Evolutionary conservation across 176 grass and related monocot species (phyloP), one percentile per base, ranked within the genome.

Genomic region (Eragrostis nindensis): DNA sequence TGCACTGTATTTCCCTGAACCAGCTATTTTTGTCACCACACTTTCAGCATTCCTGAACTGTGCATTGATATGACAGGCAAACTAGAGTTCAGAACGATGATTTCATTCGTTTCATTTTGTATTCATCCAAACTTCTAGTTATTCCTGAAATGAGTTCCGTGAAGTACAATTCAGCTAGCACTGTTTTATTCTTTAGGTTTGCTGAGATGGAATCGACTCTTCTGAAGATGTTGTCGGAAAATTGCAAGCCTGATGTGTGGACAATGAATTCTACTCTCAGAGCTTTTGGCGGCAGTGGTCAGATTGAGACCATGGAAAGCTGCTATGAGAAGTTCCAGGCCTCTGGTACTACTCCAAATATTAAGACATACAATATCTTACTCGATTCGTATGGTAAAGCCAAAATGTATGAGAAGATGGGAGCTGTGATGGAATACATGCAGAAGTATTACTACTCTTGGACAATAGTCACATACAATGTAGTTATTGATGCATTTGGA

Each of bases 351-450:
- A 86, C 82, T 36, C 96, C 92, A 40, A 89, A 92, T 47, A 98
- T 93, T 50, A 98, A 93, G 88, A 95, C 96, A 43, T 98, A 91
- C 88, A 98, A 98, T 70, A 98, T 95, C 72, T 84, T 98, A 65
- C 84, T 95, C 15, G 96, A 98, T 81, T 95, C 96, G 0, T 98
- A 93, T 83, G 92, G 96, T 9, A 98, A 98, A 87, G 86, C 96
- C 21, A 87, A 93, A 87, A 95, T 87, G 83, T 98, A 95, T 41
- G 88, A 98, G 71, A 98, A 95, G 62, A 95, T 98, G 96, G 96
- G 96, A 48, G 90, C 92, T 76, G 92, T 98, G 50, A 98, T 98
- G 96, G 92, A 98, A 71, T 95, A 93, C 88, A 98, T 98, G 92
- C 86, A 95, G 71, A 98, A 95, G 68, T 95, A 93, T 54, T 87